phyloP scores from a whole-genome alignment of 2,329 filamentous ascomycete species.

The Penicillium sp. region DNA sequence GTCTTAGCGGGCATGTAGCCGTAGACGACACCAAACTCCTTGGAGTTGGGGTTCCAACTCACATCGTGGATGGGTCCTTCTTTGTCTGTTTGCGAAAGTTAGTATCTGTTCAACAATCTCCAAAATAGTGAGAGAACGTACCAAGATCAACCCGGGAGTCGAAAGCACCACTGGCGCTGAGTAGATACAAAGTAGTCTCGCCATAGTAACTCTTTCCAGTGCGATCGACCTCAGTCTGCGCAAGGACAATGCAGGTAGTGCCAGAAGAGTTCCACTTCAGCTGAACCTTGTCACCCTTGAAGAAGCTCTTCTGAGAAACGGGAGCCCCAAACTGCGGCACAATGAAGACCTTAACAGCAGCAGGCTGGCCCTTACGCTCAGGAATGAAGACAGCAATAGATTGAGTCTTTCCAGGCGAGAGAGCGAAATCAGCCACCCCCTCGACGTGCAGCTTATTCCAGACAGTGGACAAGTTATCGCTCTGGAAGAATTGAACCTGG shows the following conservation, averaged over 20 bases:
- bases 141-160: conserved; percentile 83
- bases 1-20: conserved; percentile 99
- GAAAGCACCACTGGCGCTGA: conserved; percentile 86
- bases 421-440: conserved; percentile 82
- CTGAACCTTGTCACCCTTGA: conserved; percentile 98
- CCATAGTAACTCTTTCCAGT: conserved; percentile 99
- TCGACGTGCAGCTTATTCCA: conserved; percentile 96
- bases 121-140: conserved; percentile 31
- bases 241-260: conserved; percentile 87
- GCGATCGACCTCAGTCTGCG: conserved; percentile 97
- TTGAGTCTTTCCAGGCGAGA: conserved; percentile 85
- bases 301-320: conserved; percentile 97
- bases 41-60: conserved; percentile 95
- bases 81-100: conserved; percentile 62
- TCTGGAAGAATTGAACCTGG: conserved; percentile 96
- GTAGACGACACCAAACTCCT: conserved; percentile 96
- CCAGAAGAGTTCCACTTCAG: conserved; percentile 96
- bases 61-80: conserved; percentile 98
- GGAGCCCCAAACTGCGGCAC: conserved; percentile 80
- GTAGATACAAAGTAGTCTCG: conserved; percentile 92
- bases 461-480: conserved; percentile 75
- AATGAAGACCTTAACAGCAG: conserved; percentile 89
- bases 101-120: conserved; percentile 4
- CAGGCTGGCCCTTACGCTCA: conserved; percentile 94
- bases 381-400: conserved; percentile 93